Conservation (phyloP, 1,284 basidiomycete species). For the Coriolopsis trogii region DNA sequence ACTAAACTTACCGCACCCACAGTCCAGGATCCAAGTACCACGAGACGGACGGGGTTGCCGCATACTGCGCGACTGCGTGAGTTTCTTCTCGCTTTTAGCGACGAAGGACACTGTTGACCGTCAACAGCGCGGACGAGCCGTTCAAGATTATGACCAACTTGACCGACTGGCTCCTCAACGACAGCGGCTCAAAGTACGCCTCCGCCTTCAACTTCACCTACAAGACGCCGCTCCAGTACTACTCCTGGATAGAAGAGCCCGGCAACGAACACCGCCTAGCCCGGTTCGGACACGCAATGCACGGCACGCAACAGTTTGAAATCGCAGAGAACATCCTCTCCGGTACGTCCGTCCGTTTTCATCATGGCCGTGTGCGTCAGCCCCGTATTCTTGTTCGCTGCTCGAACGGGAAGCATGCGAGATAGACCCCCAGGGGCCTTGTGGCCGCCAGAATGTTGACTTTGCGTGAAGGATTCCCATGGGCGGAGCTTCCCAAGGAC, state of each 20-base stretch:
- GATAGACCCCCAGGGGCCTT: too few relatives aligned
- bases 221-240: slow-evolving; percentile 33
- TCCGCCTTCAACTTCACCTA: slow-evolving; percentile 13
- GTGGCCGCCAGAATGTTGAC: too few relatives aligned
- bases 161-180: slow-evolving; percentile 16
- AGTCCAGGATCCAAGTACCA: slow-evolving; percentile 22
- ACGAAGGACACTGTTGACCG: too few relatives aligned
- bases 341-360: too few relatives aligned
- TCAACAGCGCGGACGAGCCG: slow-evolving; percentile 12
- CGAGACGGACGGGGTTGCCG: slow-evolving; percentile 18
- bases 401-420: too few relatives aligned
- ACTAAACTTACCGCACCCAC: background rate
- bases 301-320: slow-evolving; percentile 20
- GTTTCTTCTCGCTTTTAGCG: too few relatives aligned
- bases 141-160: slow-evolving; percentile 14
- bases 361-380: too few relatives aligned
- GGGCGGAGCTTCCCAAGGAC: slow-evolving; percentile 56
- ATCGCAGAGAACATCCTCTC: slow-evolving; percentile 20
- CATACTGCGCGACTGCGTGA: slow-evolving; percentile 12
- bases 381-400: too few relatives aligned
- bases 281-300: slow-evolving; percentile 23
- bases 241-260: slow-evolving; percentile 19
- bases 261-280: slow-evolving; percentile 16
- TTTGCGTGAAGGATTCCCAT: slow-evolving; percentile 59
- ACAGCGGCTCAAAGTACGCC: slow-evolving; percentile 3